Percentiles rank a stretch among this genome's conserved stretches.
phyloP scores from a whole-genome alignment of 2,329 filamentous ascomycete species.

The Fusarium incarnatum region DNA sequence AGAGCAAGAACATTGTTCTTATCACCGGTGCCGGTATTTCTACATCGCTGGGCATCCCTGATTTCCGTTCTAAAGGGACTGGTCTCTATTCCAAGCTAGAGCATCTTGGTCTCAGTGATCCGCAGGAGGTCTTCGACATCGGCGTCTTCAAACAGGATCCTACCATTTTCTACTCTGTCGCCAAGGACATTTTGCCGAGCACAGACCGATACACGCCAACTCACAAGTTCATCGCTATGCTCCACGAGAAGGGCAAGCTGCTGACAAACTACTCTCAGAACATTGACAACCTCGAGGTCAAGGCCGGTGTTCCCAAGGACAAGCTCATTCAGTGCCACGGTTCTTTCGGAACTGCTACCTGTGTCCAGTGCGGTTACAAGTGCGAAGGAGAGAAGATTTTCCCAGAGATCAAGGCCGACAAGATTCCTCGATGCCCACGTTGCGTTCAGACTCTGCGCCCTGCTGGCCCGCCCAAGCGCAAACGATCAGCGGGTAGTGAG shows the following conservation, averaged over 20 bases:
- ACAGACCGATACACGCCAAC: conserved; percentile 88
- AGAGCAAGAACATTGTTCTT: conserved; percentile 86
- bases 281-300: conserved; percentile 94
- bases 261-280: conserved; percentile 99
- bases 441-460: conserved; percentile 69
- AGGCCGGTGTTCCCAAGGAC: conserved; percentile 82
- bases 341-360: conserved; percentile 92
- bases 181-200: conserved; percentile 87
- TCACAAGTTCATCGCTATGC: conserved; percentile 89
- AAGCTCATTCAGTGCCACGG: conserved; percentile 97
- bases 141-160: conserved; percentile 87
- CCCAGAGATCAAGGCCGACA: conserved; percentile 78
- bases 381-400: conserved; percentile 83
- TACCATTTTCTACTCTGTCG: conserved; percentile 88
- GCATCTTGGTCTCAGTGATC: conserved; percentile 81
- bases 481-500: conserved; percentile 55
- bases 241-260: conserved; percentile 89
- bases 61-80: conserved; percentile 93
- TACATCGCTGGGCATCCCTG: conserved; percentile 94
- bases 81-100: conserved; percentile 90
- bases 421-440: conserved; percentile 79
- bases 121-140: conserved; percentile 96
- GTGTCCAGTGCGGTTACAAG: conserved; percentile 81
- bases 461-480: conserved; percentile 51
- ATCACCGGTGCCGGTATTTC: conserved; percentile 97